Conservation (phyloP, 306 rosid genomes). For the Dalbergia cochinchinensis region DNA sequence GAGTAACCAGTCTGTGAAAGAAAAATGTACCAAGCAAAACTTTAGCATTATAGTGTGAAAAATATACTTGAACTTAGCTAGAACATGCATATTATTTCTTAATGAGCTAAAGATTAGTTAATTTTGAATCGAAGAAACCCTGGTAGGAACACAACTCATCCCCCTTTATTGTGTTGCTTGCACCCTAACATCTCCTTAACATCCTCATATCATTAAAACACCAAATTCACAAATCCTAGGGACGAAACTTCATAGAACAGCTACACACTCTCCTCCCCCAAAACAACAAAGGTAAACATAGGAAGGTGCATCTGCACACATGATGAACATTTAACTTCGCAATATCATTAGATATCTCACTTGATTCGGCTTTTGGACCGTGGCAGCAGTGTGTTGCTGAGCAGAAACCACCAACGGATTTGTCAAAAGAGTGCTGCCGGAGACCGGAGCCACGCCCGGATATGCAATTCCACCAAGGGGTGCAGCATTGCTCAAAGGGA, state of each 20-base stretch:
- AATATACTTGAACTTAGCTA: not conserved
- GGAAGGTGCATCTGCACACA: slow-evolving; percentile 15
- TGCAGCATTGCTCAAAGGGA: slow-evolving; percentile 56
- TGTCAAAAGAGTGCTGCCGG: slow-evolving; percentile 27
- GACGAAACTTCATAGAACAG: slow-evolving; percentile 26
- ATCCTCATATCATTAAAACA: slow-evolving; percentile 8
- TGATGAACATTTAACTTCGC: not conserved
- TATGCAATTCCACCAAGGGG: slow-evolving; percentile 53
- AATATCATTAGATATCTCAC: slow-evolving; percentile 50
- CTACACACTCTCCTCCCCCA: not conserved
- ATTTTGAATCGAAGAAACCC: not conserved
- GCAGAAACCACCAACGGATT: slow-evolving; percentile 42
- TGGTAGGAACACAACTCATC: slow-evolving; percentile 6
- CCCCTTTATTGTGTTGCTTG: slow-evolving; percentile 1
- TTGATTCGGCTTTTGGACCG: slow-evolving; percentile 61
- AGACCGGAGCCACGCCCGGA: slow-evolving; percentile 46
- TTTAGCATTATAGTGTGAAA: not conserved
- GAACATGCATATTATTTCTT: not conserved
- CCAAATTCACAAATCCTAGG: slow-evolving; percentile 15
- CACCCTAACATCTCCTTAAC: slow-evolving; percentile 11
- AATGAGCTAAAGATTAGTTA: not conserved
- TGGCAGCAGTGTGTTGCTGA: slow-evolving; percentile 57
- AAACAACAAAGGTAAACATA: not conserved
- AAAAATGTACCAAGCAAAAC: not conserved
- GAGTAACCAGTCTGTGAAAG: not conserved